A percentile compares a stretch with the other conserved stretches of the same genome.
phyloP scores from a whole-genome alignment of 768 basidiomycete genomes.

The Solioccasus polychromus region DNA sequence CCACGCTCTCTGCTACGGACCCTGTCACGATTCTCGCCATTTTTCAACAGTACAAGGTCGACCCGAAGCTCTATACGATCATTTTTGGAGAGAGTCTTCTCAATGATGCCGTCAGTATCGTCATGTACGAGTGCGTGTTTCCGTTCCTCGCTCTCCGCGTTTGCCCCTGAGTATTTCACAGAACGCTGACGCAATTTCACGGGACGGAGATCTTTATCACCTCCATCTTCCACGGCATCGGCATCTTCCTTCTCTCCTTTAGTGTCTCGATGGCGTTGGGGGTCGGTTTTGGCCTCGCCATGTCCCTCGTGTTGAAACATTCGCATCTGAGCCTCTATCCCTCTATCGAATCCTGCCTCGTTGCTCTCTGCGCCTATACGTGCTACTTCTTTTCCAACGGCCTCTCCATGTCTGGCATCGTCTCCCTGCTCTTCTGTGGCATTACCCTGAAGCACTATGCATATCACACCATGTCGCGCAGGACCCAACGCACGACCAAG shows the following conservation, averaged over 20 bases:
- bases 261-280: constrained; percentile 93
- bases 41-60: constrained; percentile 98
- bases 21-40: constrained; percentile 98
- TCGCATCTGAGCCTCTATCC: constrained; percentile 83
- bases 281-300: constrained; percentile 84
- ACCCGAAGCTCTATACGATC: constrained; percentile 94
- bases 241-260: constrained; percentile 96
- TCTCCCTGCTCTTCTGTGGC: constrained; percentile 96
- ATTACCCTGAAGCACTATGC: constrained; percentile 99
- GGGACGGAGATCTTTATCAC: constrained; percentile 81
- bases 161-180: constrained; percentile 30
- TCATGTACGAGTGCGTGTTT: constrained; percentile 95
- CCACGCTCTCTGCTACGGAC: constrained; percentile 95
- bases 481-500: constrained; percentile 91
- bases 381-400: constrained; percentile 99
- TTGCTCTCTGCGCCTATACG: constrained; percentile 91
- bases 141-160: background rate
- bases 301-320: constrained; percentile 93
- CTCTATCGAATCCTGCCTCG: constrained; percentile 96
- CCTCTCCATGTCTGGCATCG: constrained; percentile 91
- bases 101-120: constrained; percentile 99
- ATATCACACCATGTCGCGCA: constrained; percentile 98
- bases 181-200: constrained; percentile 90
- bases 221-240: constrained; percentile 94
- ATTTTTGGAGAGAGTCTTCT: constrained; percentile 97